phyloP scores from a whole-genome alignment of 306 rosid species.

The Comarum palustre region DNA sequence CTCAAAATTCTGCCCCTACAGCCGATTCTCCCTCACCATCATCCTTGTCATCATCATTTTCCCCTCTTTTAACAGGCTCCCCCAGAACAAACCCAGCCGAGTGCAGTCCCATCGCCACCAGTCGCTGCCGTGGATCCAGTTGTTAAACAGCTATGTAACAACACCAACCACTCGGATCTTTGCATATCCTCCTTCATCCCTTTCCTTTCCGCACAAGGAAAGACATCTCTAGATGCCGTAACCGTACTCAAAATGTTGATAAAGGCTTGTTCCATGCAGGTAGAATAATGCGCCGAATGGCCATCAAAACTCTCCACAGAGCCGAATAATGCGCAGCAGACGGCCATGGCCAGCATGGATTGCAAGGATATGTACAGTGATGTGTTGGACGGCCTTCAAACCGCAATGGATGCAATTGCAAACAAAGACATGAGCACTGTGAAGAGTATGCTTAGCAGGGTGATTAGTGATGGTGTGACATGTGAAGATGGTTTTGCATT shows the following conservation, averaged over 20 bases:
- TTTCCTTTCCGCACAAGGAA: slow-evolving; percentile 1
- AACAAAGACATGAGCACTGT: slow-evolving; percentile 26
- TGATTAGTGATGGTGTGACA: slow-evolving; percentile 25
- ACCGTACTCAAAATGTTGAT: slow-evolving; percentile 14
- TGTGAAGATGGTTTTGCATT: slow-evolving; percentile 34
- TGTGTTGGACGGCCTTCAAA: slow-evolving; percentile 27
- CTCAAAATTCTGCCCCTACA: background rate
- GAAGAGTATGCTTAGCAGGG: slow-evolving; percentile 36
- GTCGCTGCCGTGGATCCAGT: background rate
- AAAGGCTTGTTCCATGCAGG: slow-evolving; percentile 15
- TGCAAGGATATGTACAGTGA: slow-evolving; percentile 31
- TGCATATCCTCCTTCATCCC: slow-evolving; percentile 28
- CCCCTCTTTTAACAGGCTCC: background rate
- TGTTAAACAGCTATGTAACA: slow-evolving; percentile 20
- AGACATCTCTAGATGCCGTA: background rate
- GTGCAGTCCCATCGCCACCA: background rate
- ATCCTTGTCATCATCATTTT: background rate
- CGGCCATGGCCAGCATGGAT: background rate
- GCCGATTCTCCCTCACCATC: background rate
- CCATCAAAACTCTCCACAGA: background rate
- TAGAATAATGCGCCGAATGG: no score
- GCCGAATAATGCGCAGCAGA: background rate
- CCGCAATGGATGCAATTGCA: slow-evolving; percentile 24
- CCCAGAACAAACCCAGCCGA: background rate
- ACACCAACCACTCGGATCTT: slow-evolving; percentile 26